Percentiles rank a stretch among this genome's conserved stretches.
Conservation (phyloP, 352 stramenopile species). For the Globisporangium megalacanthum region DNA sequence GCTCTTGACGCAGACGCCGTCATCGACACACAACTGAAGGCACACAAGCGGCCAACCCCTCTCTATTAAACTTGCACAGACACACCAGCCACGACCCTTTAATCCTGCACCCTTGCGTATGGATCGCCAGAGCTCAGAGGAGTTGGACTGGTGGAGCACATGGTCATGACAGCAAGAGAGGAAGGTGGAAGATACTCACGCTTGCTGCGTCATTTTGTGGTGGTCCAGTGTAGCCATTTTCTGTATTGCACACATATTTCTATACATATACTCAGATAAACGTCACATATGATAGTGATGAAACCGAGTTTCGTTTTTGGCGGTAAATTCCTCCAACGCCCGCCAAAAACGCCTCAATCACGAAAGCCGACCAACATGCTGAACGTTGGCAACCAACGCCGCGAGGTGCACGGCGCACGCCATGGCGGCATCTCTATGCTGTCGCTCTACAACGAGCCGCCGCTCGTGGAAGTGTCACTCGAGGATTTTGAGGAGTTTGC, state of each 20-base stretch:
- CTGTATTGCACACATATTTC: too few species aligned
- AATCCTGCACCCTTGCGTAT: too few species aligned
- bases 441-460: constrained; percentile 93
- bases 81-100: too few species aligned
- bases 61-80: too few species aligned
- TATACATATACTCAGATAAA: too few species aligned
- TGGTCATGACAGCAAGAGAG: too few species aligned
- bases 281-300: background rate
- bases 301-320: constrained; percentile 1
- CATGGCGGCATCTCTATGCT: constrained; percentile 57
- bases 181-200: background rate
- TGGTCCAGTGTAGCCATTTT: too few species aligned
- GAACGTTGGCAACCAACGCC: constrained; percentile 76
- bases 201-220: background rate
- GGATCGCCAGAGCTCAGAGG: too few species aligned
- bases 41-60: background rate
- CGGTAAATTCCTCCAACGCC: background rate
- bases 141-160: too few species aligned
- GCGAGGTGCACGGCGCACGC: constrained; percentile 39
- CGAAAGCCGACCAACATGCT: constrained; percentile 36
- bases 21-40: constrained; percentile 2
- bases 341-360: constrained; percentile 1
- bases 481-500: constrained; percentile 98
- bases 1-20: constrained; percentile 11
- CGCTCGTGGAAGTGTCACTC: constrained; percentile 93